phyloP scores from a whole-genome alignment of 148 eudicot genomes.

The Limonium bicolor region DNA sequence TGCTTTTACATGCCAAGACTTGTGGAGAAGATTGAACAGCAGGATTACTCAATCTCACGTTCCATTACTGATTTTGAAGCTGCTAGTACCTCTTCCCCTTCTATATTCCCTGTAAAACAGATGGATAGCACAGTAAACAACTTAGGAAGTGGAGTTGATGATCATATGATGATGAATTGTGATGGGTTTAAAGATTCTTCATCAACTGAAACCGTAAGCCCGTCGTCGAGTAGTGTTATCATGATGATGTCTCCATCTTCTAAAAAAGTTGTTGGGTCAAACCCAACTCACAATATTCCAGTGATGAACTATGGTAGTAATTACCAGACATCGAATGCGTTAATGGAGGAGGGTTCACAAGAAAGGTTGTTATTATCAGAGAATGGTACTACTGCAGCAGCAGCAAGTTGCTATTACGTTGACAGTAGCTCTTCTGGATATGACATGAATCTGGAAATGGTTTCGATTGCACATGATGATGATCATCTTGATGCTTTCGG shows the following conservation, averaged over 20 bases:
- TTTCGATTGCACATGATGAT: background rate
- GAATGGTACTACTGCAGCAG: background rate
- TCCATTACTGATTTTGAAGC: too few species aligned
- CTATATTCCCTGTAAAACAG: too few species aligned
- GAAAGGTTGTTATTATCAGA: background rate
- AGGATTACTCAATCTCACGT: background rate
- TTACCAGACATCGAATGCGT: constrained; percentile 1
- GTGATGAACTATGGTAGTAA: too few species aligned
- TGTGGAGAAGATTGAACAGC: constrained; percentile 32
- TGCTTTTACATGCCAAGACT: constrained; percentile 44
- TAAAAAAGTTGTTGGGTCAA: too few species aligned
- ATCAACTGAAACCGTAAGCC: background rate
- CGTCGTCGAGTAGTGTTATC: background rate
- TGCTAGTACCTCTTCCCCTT: too few species aligned
- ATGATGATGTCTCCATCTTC: too few species aligned
- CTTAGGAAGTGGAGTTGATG: too few species aligned
- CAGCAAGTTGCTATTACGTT: background rate
- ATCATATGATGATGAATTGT: too few species aligned
- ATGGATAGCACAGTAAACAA: too few species aligned
- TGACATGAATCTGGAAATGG: constrained; percentile 1
- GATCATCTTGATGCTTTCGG: background rate
- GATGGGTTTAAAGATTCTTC: background rate
- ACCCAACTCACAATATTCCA: too few species aligned
- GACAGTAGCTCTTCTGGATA: background rate
- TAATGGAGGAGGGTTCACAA: background rate